Conservation (phyloP, 192 early-diverging fungal genomes). For the Pilobolus umbonatus region DNA sequence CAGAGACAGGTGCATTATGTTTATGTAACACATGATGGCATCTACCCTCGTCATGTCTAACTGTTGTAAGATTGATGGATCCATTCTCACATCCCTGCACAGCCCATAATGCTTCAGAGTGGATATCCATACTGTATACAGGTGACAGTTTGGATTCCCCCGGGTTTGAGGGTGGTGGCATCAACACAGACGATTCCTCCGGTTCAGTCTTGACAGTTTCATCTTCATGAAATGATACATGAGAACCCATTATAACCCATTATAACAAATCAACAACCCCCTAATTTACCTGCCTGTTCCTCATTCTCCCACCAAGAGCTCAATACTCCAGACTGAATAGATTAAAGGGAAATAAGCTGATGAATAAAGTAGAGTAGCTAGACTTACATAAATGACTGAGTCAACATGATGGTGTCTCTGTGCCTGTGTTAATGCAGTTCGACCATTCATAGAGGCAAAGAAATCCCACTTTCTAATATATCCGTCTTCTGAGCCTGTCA, state of each 20-base stretch:
- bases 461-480: constrained; percentile 95
- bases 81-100: constrained; percentile 81
- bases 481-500: constrained; percentile 89
- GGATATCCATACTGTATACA: constrained; percentile 88
- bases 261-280: neutral
- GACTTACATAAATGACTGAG: constrained; percentile 66
- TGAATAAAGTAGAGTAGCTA: neutral
- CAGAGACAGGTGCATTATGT: constrained; percentile 83
- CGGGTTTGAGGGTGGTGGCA: neutral
- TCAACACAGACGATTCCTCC: neutral
- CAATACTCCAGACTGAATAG: constrained; percentile 60
- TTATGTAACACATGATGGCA: constrained; percentile 76
- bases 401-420: constrained; percentile 87
- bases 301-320: constrained; percentile 85
- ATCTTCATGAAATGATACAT: constrained; percentile 13
- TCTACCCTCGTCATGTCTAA: constrained; percentile 92
- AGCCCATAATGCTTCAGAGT: constrained; percentile 86
- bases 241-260: neutral
- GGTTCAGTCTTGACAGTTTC: constrained; percentile 12
- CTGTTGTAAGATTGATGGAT: constrained; percentile 77
- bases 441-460: constrained; percentile 78
- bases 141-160: constrained; percentile 73
- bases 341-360: neutral
- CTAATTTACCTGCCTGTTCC: constrained; percentile 51
- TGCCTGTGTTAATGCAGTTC: constrained; percentile 70